Evolutionary conservation across 164 flowering plant species (phyloP), one percentile per base, ranked within the genome.

Genomic region (Warburgia ugandensis): DNA sequence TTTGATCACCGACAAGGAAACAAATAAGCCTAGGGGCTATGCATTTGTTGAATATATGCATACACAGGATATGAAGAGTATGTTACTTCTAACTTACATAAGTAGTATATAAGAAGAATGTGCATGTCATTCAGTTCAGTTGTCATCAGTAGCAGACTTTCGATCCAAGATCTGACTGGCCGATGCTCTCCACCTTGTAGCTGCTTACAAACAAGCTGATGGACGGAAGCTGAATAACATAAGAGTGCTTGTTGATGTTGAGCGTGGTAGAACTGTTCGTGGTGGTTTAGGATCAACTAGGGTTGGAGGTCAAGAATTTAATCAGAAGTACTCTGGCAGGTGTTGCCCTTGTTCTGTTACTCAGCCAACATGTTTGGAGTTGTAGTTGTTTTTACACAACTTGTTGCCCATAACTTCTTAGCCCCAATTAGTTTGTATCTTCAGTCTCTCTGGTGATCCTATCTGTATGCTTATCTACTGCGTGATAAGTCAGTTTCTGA

Each of bases 121-220:
- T 46, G n/a, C n/a, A n/a, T 35, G 14, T 23, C 3, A 16, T 26
- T 37, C 16, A 22, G 44, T 11, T 37, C 36, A 5, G 12, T 49
- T 10, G n/a, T n/a, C n/a, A n/a, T n/a, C n/a, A n/a, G n/a, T n/a
- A n/a, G n/a, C n/a, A n/a, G n/a, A n/a, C n/a, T n/a, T n/a, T n/a
- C n/a, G n/a, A n/a, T n/a, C n/a, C n/a, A n/a, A n/a, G n/a, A n/a
- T n/a, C n/a, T n/a, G n/a, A n/a, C n/a, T n/a, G 31, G 5, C 16
- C 31, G 6, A n/a, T 59, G 50, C 20, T 36, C 22, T 0, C 51
- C 11, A 29, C 44, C 21, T 20, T 73, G 52, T 86, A 89, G 99
- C 94, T 79, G 99, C 99, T 33, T 89, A 94, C 62, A 94, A 94
- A 59, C 99, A 94, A 76, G 96, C 95, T 65, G 99, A 94, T 78